Evolutionary conservation across 2,329 filamentous ascomycete genomes (phyloP), one percentile per base, ranked within the genome.

Genomic region (Fulvia fulva): DNA sequence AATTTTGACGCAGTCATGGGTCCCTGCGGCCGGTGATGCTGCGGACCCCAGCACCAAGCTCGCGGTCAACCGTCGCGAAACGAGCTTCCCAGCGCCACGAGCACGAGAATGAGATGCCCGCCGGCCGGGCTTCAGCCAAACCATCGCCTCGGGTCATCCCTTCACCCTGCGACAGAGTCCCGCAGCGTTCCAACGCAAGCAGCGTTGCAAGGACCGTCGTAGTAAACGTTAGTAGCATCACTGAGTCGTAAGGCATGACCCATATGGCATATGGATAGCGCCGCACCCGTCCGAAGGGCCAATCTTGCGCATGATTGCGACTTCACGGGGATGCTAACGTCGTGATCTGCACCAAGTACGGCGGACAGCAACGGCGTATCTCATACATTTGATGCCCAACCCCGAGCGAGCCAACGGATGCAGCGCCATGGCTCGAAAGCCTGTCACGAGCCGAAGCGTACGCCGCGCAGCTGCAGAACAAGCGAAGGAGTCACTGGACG

Each of bases 351-450:
- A 30, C 52, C 26, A 32, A 44, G 52, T 22, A 28, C 34, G 32
- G 21, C 51, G 51, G 51, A 53, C 19, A 26, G 51, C 21, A 53
- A 44, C 51, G 51, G 51, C 41, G 52, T 28, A 47, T 46, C 23
- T 54, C 37, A 45, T 51, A 32, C 49, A 28, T 34, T 54, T 54
- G 52, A 45, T 54, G 52, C 52, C 52, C 37, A 54, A 54, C 34
- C 21, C 51, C 12, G 32, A 32, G 26, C 12, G 47, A 16, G 14
- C 5, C 37, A 41, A n/a, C 37, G 37, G 37, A 8, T 19, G 37
- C 41, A 46, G 9, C 37, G 52, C 52, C 52, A 28, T 54, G 41
- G 16, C 11, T 45, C 11, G 16, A 4, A 30, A 28, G 30, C 19
- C 34, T 45, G 34, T 44, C 32, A 44, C 51, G 51, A 53, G 26